Conservation (phyloP, 164 flowering plant genomes). For the Warburgia ugandensis region DNA sequence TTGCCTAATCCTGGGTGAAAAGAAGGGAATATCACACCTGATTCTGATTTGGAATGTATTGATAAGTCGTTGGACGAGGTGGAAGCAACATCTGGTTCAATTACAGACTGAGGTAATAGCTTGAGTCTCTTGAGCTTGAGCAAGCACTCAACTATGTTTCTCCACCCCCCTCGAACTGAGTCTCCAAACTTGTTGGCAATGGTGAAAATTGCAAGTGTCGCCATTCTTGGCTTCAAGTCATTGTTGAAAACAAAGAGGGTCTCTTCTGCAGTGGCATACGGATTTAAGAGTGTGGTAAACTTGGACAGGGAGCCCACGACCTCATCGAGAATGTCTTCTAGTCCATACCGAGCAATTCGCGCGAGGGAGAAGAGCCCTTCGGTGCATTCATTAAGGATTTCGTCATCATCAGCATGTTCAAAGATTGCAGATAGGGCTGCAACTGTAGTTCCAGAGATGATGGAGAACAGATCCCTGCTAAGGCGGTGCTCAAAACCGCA, state of each 20-base stretch:
- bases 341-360: constrained; percentile 56
- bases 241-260: constrained; percentile 65
- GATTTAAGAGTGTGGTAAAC: constrained; percentile 76
- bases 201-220: constrained; percentile 83
- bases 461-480: constrained; percentile 80
- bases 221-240: constrained; percentile 81
- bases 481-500: constrained; percentile 41
- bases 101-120: constrained; percentile 69
- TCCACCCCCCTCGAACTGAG: constrained; percentile 76
- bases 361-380: constrained; percentile 69
- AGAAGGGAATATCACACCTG: constrained; percentile 30
- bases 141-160: constrained; percentile 80
- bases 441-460: constrained; percentile 71
- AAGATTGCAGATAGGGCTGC: constrained; percentile 70
- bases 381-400: constrained; percentile 60
- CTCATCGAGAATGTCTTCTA: constrained; percentile 79
- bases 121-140: constrained; percentile 74
- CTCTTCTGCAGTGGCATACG: constrained; percentile 86
- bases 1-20: constrained; percentile 20
- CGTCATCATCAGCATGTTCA: constrained; percentile 81
- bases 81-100: constrained; percentile 40
- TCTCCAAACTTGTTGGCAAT: constrained; percentile 63
- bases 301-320: constrained; percentile 74
- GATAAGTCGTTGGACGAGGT: constrained; percentile 24
- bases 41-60: constrained; percentile 24